A percentile compares a stretch with the other conserved stretches of the same genome.
phyloP scores from a whole-genome alignment of 352 stramenopile species.

The Phytophthora constricta region DNA sequence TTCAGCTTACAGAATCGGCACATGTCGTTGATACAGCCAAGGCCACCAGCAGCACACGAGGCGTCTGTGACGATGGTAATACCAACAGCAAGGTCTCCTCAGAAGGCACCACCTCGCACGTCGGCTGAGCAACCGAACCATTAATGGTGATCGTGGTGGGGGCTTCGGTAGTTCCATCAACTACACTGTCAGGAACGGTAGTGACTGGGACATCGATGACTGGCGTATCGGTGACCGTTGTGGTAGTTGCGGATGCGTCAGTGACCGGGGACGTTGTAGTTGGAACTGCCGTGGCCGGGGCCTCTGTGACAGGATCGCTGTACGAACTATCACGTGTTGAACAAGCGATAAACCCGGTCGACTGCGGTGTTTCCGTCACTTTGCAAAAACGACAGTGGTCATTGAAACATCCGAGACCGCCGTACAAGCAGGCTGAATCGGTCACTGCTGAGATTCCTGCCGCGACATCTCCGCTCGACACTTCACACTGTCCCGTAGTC shows the following conservation, averaged over 20 bases:
- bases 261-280: not conserved
- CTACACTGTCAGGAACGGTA: not conserved
- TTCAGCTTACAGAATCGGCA: conserved; percentile 50
- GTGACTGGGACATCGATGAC: not conserved
- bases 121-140: not conserved
- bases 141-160: not conserved
- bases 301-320: not conserved
- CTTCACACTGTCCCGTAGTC: conserved; percentile 11
- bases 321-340: conserved; percentile 23
- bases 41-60: conserved; percentile 29
- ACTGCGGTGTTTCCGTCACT: conserved; percentile 33
- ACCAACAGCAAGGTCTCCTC: conserved; percentile 35
- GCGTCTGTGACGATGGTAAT: conserved; percentile 37
- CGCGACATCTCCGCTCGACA: conserved; percentile 28
- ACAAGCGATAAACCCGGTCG: conserved; percentile 25
- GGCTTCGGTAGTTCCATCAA: not conserved
- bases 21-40: conserved; percentile 40
- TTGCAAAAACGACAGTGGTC: conserved; percentile 51
- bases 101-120: conserved; percentile 18
- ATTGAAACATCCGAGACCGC: conserved; percentile 47
- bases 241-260: not conserved
- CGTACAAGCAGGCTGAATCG: conserved; percentile 31
- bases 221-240: not conserved
- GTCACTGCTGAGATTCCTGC: conserved; percentile 37
- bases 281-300: not conserved